These are phyloP conservation scores for Cudoniella acicularis DNA, from an alignment of 495 filamentous ascomycete genomes.

Conservation along the genomic window DNA sequence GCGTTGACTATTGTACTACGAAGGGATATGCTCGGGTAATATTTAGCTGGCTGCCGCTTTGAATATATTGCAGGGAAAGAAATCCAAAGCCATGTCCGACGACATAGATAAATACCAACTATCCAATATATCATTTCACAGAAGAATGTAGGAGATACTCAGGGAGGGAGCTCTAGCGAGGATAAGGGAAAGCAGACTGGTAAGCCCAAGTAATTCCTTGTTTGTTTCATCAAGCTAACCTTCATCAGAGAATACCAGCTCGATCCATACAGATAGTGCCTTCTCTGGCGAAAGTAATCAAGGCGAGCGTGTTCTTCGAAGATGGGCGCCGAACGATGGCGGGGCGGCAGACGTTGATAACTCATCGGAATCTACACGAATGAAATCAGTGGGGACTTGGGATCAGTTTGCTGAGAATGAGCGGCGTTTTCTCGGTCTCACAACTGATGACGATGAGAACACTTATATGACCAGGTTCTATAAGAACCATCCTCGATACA, in stretches of 20 bases:
- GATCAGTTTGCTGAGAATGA: constrained; percentile 95
- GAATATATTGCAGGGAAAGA: too few species aligned
- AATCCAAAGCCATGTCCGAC: too few species aligned
- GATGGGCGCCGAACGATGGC: constrained; percentile 72
- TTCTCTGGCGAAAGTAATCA: constrained; percentile 71
- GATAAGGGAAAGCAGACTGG: too few species aligned
- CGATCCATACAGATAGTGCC: constrained; percentile 82
- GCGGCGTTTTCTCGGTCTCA: constrained; percentile 78
- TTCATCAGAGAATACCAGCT: constrained; percentile 24
- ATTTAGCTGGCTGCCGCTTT: too few species aligned
- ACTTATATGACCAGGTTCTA: constrained; percentile 92
- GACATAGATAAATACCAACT: too few species aligned
- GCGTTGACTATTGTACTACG: too few species aligned
- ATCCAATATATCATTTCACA: too few species aligned
- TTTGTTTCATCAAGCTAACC: too few species aligned
- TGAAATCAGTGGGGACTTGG: constrained; percentile 53
- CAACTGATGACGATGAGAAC: constrained; percentile 85
- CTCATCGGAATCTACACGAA: constrained; percentile 57
- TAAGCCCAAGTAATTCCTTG: too few species aligned
- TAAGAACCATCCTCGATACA: constrained; percentile 74
- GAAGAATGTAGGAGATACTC: too few species aligned
- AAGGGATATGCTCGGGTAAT: too few species aligned
- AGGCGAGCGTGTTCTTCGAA: constrained; percentile 74
- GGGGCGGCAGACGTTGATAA: constrained; percentile 59
- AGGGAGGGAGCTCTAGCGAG: too few species aligned